Base-by-base conservation (phyloP, 192 early-diverging fungal species). In the Cetraspora pellucida region DNA sequence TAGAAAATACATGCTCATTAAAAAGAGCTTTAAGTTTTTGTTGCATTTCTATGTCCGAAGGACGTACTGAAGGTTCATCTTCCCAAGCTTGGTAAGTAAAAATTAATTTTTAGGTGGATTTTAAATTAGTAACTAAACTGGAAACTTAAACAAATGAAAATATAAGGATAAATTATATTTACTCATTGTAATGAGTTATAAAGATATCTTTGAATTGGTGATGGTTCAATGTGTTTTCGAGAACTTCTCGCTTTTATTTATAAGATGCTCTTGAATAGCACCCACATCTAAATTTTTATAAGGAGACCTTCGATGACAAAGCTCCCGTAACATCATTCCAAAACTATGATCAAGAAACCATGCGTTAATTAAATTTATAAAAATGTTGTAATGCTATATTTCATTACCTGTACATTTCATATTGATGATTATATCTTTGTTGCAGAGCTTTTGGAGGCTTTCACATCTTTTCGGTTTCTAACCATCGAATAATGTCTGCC, bases 281-380 rank as follows among this genome's bases (percentile, higher is more conserved):
- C 17, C 28, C 9, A 58, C 9, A 10, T 44, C 28, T 52, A 54
- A 31, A 9, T 43, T 30, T 25, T 58, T 17, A 23, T 57, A 72
- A 31, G 71, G 71, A 58, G 23, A 44, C 47, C 23, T 37, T 58
- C 57, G 52, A 58, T 57, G 21, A 21, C 27, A 25, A 44, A 72
- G 54, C 17, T 72, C 70, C 71, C 71, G 57, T 37, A 72, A 28
- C 14, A 72, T 8, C 71, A 72, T 55, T 21, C 71, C 71, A 44
- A 58, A 72, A 31, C 71, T 72, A 59, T 19, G 37, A 9, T 3
- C 23, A 47, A 10, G 3, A 49, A 23, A n/a, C 6, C 4, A 47
- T 0, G 21, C 1, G 46, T 6, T 28, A 66, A 45, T 59, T 58
- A 17, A 65, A 1, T n/a, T 45, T 61, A 16, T 5, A 37, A 37